phyloP scores from a whole-genome alignment of 192 early-diverging fungal genomes.

The Coemansia interrupta region DNA sequence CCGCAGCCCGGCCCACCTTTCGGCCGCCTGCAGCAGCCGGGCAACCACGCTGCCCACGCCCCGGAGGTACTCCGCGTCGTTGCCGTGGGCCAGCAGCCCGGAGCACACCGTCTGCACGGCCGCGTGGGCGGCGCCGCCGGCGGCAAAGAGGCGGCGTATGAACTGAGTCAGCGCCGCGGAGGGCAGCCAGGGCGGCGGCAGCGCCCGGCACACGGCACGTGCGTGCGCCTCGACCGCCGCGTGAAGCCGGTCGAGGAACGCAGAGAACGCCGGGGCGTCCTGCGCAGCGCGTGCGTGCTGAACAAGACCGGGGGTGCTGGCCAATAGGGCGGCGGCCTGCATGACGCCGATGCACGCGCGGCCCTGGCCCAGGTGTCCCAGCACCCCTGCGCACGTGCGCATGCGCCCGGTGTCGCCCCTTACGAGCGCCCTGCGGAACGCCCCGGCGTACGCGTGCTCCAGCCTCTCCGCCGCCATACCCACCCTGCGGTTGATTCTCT shows the following conservation, averaged over 20 bases:
- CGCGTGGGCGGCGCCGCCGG: slow-evolving; percentile 12
- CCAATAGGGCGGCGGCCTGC: slow-evolving; percentile 4
- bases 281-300: neutral
- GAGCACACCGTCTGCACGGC: slow-evolving; percentile 27
- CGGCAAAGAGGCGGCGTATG: slow-evolving; percentile 28
- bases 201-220: slow-evolving; percentile 16
- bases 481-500: slow-evolving; percentile 20
- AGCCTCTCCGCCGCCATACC: slow-evolving; percentile 21
- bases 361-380: slow-evolving; percentile 33
- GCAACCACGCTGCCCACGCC: slow-evolving; percentile 15
- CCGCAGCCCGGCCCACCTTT: slow-evolving; percentile 22
- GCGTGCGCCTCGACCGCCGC: slow-evolving; percentile 27
- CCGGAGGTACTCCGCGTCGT: no score
- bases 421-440: slow-evolving; percentile 22
- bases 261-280: slow-evolving; percentile 10
- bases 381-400: slow-evolving; percentile 16
- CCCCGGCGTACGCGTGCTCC: slow-evolving; percentile 20
- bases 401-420: slow-evolving; percentile 18
- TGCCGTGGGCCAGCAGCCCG: slow-evolving; percentile 5
- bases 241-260: slow-evolving; percentile 26
- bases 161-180: slow-evolving; percentile 26
- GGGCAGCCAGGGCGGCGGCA: slow-evolving; percentile 27
- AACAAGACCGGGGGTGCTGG: neutral
- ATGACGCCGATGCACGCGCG: slow-evolving; percentile 35
- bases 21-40: slow-evolving; percentile 23